phyloP scores from a whole-genome alignment of 2,329 filamentous ascomycete genomes.

The Trichoderma sp. region DNA sequence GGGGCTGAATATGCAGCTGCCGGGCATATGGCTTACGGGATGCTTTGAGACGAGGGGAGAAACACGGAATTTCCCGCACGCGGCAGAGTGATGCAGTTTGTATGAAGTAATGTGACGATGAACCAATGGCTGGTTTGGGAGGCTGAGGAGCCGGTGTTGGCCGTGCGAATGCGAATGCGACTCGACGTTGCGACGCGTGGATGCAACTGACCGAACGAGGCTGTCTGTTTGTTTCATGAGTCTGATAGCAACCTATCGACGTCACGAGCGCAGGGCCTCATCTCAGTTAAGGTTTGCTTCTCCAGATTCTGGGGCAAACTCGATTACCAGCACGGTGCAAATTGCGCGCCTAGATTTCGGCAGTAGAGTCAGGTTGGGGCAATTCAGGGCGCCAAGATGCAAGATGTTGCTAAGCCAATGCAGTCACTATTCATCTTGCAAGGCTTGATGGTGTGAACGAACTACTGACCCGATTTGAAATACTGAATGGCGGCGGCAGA shows the following conservation, averaged over 20 bases:
- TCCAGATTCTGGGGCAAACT: background rate
- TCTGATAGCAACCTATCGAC: background rate
- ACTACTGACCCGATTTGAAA: constrained; percentile 1
- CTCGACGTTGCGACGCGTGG: background rate
- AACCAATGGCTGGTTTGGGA: background rate
- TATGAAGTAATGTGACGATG: background rate
- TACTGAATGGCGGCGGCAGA: background rate
- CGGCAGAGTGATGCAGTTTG: background rate
- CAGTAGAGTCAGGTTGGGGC: background rate
- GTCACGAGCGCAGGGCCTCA: background rate
- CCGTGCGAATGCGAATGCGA: background rate
- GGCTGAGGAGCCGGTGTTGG: background rate
- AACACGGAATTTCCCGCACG: background rate
- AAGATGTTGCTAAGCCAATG: background rate
- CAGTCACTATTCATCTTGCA: background rate
- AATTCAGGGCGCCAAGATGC: background rate
- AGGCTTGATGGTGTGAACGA: background rate
- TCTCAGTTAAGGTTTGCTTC: background rate
- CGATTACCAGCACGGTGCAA: background rate
- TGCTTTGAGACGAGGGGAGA: background rate
- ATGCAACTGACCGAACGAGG: background rate
- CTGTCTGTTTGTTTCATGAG: background rate
- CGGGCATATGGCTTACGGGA: background rate
- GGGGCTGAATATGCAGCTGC: background rate
- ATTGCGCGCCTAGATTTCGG: background rate